Evolutionary conservation across 495 filamentous ascomycete genomes (phyloP).

Genomic region (Lasiosphaeriaceae sp.): DNA sequence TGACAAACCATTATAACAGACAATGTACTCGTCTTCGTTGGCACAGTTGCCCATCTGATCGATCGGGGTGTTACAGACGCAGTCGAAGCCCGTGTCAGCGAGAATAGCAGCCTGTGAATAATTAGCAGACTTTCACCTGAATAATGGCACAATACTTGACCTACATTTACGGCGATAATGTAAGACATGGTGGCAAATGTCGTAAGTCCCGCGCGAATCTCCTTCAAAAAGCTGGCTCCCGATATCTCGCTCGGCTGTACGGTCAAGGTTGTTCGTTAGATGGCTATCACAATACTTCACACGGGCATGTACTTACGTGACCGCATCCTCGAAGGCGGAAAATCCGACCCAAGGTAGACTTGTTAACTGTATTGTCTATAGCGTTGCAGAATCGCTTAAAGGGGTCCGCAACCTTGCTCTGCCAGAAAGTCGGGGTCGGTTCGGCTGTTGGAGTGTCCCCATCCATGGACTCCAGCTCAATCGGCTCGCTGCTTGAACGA

Average conservation of each 20-base stretch:
- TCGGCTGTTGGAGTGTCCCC: background rate
- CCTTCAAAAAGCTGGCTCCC: conserved; percentile 65
- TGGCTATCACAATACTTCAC: background rate
- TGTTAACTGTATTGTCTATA: conserved; percentile 25
- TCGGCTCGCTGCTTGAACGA: no score
- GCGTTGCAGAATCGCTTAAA: background rate
- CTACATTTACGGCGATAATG: conserved; percentile 60
- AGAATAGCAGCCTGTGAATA: conserved; percentile 46
- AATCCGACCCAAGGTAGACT: conserved; percentile 58
- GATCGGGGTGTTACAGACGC: conserved; percentile 52
- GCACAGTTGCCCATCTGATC: conserved; percentile 18
- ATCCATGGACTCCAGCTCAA: no score
- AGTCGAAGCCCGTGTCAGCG: conserved; percentile 64
- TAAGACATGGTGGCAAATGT: conserved; percentile 87
- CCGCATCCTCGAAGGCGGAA: conserved; percentile 70
- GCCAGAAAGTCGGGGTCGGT: background rate
- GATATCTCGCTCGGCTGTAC: conserved; percentile 55
- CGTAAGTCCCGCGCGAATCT: conserved; percentile 75
- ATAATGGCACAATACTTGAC: conserved; percentile 6
- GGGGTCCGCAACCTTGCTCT: background rate
- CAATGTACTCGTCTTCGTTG: conserved; percentile 54
- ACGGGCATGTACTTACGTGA: conserved; percentile 46
- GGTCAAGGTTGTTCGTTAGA: conserved; percentile 9
- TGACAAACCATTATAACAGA: conserved; percentile 26
- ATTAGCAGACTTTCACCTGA: conserved; percentile 15